phyloP scores from a whole-genome alignment of 768 basidiomycete species.

The Cystofilobasidium ferigula region DNA sequence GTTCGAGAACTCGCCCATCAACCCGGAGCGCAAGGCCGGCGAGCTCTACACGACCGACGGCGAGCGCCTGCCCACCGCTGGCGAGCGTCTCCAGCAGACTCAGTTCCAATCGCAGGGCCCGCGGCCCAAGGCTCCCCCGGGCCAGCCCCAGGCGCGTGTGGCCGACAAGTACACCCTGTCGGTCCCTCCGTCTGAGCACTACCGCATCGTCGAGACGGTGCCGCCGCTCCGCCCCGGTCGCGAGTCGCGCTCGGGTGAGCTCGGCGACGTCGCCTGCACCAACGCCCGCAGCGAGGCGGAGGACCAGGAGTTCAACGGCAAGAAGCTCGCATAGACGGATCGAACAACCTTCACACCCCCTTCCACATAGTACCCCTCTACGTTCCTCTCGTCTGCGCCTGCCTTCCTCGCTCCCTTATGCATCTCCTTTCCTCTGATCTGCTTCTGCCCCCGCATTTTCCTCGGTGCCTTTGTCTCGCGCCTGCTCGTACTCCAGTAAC shows the following conservation, averaged over 20 bases:
- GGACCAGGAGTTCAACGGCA: constrained; percentile 6
- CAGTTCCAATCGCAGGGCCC: constrained; percentile 34
- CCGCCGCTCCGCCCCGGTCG: constrained; percentile 35
- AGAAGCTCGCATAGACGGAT: constrained; percentile 5
- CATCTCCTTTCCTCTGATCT: no score
- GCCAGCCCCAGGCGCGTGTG: constrained; percentile 46
- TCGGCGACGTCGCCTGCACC: background rate
- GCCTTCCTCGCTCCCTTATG: no score
- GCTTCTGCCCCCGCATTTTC: no score
- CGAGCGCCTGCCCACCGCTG: constrained; percentile 11
- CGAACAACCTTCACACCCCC: no score
- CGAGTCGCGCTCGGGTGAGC: constrained; percentile 11
- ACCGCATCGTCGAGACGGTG: constrained; percentile 48
- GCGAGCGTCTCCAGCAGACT: constrained; percentile 28
- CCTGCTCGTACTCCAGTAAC: no score
- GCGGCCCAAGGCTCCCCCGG: constrained; percentile 34
- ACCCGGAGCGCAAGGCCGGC: constrained; percentile 15
- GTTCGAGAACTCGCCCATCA: constrained; percentile 21
- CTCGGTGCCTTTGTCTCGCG: no score
- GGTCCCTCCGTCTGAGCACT: constrained; percentile 61
- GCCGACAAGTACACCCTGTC: constrained; percentile 36
- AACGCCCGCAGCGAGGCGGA: background rate
- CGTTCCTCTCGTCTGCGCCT: no score
- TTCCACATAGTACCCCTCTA: no score
- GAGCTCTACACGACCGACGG: constrained; percentile 23